Conservation (phyloP, 2,329 filamentous ascomycete species). For the Ophiostoma triangulosporum region DNA sequence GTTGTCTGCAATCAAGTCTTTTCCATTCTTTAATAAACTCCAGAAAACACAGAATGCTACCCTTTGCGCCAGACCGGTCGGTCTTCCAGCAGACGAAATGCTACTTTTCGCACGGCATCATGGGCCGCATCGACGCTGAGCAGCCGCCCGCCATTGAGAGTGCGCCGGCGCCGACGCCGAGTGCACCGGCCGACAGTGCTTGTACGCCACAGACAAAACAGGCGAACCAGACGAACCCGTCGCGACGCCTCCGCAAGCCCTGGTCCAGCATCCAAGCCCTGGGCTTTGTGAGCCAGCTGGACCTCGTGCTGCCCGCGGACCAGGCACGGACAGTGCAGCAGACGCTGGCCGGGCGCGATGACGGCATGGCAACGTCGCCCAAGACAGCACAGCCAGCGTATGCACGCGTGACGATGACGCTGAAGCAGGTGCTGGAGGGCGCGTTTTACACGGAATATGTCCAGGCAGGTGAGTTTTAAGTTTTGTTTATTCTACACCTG, state of each 20-base stretch:
- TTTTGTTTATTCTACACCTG: no score
- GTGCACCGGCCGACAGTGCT: not conserved
- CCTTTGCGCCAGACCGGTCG: conserved; percentile 26
- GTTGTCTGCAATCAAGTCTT: no score
- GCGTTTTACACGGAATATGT: conserved; percentile 77
- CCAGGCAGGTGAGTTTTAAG: conserved; percentile 48
- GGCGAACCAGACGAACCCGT: not conserved
- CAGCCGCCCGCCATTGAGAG: conserved; percentile 46
- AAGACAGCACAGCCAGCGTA: conserved; percentile 33
- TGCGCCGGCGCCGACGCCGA: not conserved
- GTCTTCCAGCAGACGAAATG: conserved; percentile 52
- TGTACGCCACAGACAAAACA: not conserved
- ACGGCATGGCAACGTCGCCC: not conserved
- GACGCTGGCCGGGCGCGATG: conserved; percentile 29
- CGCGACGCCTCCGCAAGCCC: conserved; percentile 46
- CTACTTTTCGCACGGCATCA: conserved; percentile 54
- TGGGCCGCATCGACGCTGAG: conserved; percentile 56
- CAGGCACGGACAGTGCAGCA: conserved; percentile 39
- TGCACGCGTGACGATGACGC: conserved; percentile 56
- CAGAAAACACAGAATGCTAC: conserved; percentile 26
- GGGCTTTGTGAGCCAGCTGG: conserved; percentile 43
- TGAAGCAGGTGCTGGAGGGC: conserved; percentile 57
- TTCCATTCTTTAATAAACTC: not conserved
- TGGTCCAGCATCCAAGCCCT: conserved; percentile 56
- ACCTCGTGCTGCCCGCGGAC: conserved; percentile 59